Evolutionary conservation across 2,329 filamentous ascomycete genomes (phyloP), one percentile per base, ranked within the genome.

Genomic region (Myriosclerotinia duriaeana): DNA sequence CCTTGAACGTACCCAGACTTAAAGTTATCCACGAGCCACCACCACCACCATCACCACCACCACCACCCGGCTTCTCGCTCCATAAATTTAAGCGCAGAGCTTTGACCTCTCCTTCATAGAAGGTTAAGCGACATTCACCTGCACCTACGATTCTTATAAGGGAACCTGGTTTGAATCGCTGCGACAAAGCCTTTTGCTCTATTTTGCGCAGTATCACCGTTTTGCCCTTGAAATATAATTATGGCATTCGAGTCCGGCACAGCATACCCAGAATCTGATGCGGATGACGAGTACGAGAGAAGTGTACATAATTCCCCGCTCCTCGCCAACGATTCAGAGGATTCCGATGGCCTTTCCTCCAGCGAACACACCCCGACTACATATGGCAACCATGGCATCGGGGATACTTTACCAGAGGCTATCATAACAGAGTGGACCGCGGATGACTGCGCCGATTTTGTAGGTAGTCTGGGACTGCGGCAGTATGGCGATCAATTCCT

Each of bases 371-470:
- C 91, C 9, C 91, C 91, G 26, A 94, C 90, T 59, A 92, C 89
- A 61, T 91, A 90, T 73, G 88, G 86, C 71, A 87, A 89, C 74
- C 86, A 84, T 68, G 83, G 79, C 76, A 86, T 84, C 74, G 84
- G 83, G 75, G 87, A 90, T 77, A 81, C 85, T 64, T 82, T 91
- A 71, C 90, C 90, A 72, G 88, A 90, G 74, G 90, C 89, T 58
- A 86, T 90, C 75, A 90, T 94, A 72, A 87, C 87, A 42, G 88
- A 92, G 73, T 95, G 91, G 91, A 89, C 88, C 2, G 89, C 87
- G 20, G 92, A 96, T 68, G 92, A 98, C 79, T 93, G 91, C 79
- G 92, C 92, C 71, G 92, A 96, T 74, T 98, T 96, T 76, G 86
- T 97, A 72, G 85, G 87, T 66, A 88, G 87, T 69, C 85, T 97